Conservation (phyloP, 352 stramenopile species). For the Pythium folliculosum region DNA sequence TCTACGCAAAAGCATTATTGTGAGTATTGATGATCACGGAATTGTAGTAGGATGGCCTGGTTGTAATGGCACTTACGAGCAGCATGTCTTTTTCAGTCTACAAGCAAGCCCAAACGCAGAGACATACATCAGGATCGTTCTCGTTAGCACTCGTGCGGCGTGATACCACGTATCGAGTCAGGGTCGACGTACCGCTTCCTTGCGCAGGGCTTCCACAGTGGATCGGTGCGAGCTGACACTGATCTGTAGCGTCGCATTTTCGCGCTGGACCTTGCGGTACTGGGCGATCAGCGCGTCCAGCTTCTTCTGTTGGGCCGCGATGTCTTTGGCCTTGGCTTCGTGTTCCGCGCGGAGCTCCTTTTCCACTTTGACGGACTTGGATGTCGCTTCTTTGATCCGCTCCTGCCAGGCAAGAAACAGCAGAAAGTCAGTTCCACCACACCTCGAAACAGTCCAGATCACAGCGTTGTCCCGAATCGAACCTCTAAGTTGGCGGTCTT, state of each 20-base stretch:
- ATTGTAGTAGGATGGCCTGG: background rate
- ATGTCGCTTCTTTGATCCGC: constrained; percentile 83
- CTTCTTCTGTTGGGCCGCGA: constrained; percentile 76
- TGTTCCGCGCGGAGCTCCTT: constrained; percentile 73
- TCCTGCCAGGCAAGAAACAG: constrained; percentile 37
- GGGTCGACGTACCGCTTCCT: constrained; percentile 71
- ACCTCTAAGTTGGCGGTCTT: constrained; percentile 87
- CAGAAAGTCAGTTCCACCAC: no score
- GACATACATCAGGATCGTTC: background rate
- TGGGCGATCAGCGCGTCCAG: constrained; percentile 74
- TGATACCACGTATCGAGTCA: no score
- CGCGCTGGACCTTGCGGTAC: constrained; percentile 81
- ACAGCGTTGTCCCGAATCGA: background rate
- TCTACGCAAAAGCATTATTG: constrained; percentile 37
- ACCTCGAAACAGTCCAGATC: no score
- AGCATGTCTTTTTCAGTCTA: constrained; percentile 89
- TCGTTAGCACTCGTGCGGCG: no score
- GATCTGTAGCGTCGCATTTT: constrained; percentile 77
- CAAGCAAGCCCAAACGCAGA: background rate
- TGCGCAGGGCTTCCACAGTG: constrained; percentile 74
- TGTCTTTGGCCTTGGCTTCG: constrained; percentile 73
- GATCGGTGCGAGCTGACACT: constrained; percentile 62
- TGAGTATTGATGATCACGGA: background rate
- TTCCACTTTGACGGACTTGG: constrained; percentile 67
- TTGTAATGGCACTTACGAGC: constrained; percentile 42